Conservation (phyloP, 2,329 filamentous ascomycete genomes). For the Ampelomyces quisqualis region DNA sequence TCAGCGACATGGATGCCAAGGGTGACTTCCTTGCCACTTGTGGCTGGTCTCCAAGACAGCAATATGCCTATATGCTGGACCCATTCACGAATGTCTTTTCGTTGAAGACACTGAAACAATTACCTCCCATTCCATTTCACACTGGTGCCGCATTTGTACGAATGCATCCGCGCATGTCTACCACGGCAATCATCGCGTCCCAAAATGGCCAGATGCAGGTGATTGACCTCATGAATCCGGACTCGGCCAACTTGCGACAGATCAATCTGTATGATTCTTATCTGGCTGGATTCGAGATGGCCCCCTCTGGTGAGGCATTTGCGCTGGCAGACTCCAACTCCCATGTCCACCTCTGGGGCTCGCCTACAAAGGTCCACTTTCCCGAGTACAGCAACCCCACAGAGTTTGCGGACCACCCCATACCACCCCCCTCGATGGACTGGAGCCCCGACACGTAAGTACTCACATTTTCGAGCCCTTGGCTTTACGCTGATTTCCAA, state of each 20-base stretch:
- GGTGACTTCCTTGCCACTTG: conserved; percentile 95
- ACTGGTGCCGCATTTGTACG: conserved; percentile 91
- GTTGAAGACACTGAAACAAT: conserved; percentile 81
- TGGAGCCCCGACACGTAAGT: conserved; percentile 71
- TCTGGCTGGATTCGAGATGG: conserved; percentile 79
- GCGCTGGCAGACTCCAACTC: conserved; percentile 78
- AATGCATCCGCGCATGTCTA: conserved; percentile 94
- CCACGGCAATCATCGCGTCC: conserved; percentile 90
- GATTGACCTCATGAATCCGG: conserved; percentile 91
- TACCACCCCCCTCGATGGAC: conserved; percentile 62
- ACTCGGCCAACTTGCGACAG: conserved; percentile 81
- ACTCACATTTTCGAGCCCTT: not conserved
- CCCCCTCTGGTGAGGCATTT: conserved; percentile 82
- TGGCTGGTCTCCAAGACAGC: conserved; percentile 82
- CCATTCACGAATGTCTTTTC: conserved; percentile 95
- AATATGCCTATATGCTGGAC: conserved; percentile 79
- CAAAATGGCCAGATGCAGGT: conserved; percentile 93
- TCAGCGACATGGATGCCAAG: conserved; percentile 97
- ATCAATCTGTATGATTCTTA: conserved; percentile 71
- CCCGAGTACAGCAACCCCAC: conserved; percentile 74
- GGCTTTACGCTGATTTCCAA: too few relatives aligned
- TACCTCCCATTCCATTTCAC: conserved; percentile 89
- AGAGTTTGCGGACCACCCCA: conserved; percentile 68
- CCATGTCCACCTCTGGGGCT: conserved; percentile 83
- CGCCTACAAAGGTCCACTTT: conserved; percentile 80